Evolutionary conservation across 306 rosid genomes (phyloP).

Genomic region (Bauhinia variegata): DNA sequence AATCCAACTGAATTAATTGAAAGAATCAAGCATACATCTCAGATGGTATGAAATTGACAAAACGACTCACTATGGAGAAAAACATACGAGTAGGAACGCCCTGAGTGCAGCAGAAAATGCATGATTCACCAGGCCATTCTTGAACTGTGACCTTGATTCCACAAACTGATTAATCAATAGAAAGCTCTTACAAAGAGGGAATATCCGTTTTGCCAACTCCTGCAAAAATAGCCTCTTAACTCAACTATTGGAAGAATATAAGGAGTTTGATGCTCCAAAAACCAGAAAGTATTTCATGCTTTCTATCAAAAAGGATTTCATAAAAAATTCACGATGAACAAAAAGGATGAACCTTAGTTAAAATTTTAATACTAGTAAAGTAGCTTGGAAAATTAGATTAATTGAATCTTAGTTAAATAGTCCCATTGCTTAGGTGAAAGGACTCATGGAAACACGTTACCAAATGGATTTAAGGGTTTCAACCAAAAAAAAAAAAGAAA

Average conservation of each 20-base stretch:
- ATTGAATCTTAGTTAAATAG: too few species aligned
- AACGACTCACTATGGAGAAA: slow-evolving; percentile 42
- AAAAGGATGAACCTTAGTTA: too few species aligned
- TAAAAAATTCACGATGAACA: too few species aligned
- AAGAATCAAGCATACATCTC: slow-evolving; percentile 26
- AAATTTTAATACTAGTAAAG: too few species aligned
- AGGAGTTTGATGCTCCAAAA: slow-evolving; percentile 2
- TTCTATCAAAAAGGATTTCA: slow-evolving; percentile 7
- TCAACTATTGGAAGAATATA: slow-evolving; percentile 13
- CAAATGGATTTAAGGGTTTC: slow-evolving; percentile 1
- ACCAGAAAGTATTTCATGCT: neutral
- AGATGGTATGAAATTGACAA: slow-evolving; percentile 30
- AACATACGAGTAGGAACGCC: slow-evolving; percentile 87
- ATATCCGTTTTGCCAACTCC: slow-evolving; percentile 89
- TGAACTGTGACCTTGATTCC: slow-evolving; percentile 89
- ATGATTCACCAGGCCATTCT: slow-evolving; percentile 90
- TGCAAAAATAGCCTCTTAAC: slow-evolving; percentile 48
- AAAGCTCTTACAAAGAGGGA: slow-evolving; percentile 86
- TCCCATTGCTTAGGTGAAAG: too few species aligned
- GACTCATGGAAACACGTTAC: neutral
- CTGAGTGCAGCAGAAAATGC: slow-evolving; percentile 97
- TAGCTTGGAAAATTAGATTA: too few species aligned
- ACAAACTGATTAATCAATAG: slow-evolving; percentile 78
- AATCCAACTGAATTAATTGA: slow-evolving; percentile 2
- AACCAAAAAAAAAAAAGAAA: neutral